Percentiles rank a stretch among this genome's conserved stretches.
Conservation (phyloP, 331 rosid genomes). For the Telfairia occidentalis region DNA sequence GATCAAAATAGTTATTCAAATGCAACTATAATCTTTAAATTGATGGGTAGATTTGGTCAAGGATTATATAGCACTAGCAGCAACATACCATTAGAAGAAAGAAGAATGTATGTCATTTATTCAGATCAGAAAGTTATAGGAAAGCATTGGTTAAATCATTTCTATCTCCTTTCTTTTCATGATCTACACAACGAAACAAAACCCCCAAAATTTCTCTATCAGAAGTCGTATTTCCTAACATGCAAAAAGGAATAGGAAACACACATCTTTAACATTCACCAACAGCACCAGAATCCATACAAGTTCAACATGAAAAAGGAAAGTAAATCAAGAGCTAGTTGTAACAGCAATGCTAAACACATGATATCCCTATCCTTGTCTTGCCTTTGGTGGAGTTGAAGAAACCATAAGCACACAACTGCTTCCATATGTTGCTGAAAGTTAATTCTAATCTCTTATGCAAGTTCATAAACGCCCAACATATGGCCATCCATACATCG, state of each 20-base stretch:
- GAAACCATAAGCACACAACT: constrained; percentile 21
- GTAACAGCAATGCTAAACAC: not conserved
- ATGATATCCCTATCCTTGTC: constrained; percentile 33
- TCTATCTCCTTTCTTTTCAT: not conserved
- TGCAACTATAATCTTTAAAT: not conserved
- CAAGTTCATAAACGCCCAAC: constrained; percentile 56
- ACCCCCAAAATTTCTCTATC: not conserved
- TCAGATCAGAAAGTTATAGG: not conserved
- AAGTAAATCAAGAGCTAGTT: not conserved
- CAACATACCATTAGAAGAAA: not conserved
- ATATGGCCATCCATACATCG: constrained; percentile 57
- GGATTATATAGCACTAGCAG: not conserved
- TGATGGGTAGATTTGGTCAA: not conserved
- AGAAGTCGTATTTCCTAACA: not conserved
- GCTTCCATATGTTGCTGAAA: not conserved
- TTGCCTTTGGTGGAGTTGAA: constrained; percentile 29
- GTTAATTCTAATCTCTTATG: constrained; percentile 21
- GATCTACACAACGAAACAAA: not conserved
- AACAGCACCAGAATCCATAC: not conserved
- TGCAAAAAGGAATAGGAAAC: not conserved
- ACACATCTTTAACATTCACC: not conserved
- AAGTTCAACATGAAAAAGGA: not conserved
- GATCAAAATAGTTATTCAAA: not conserved
- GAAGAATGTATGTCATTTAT: not conserved
- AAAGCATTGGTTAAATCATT: too few relatives aligned